Conservation (phyloP, 352 stramenopile genomes). For the Phytophthora podocarpi region DNA sequence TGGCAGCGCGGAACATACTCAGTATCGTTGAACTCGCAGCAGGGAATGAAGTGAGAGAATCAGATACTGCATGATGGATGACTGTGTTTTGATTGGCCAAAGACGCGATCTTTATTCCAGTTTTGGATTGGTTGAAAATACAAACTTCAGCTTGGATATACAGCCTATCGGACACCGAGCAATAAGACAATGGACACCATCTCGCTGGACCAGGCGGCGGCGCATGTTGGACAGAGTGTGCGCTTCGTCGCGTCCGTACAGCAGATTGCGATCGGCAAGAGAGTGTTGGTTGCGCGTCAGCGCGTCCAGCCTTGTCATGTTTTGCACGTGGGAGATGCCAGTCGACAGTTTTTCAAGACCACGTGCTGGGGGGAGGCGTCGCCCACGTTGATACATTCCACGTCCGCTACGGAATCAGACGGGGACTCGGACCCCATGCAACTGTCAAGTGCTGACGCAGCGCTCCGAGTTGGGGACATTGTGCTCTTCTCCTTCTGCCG, state of each 20-base stretch:
- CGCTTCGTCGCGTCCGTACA: slow-evolving; percentile 55
- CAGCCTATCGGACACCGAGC: background rate
- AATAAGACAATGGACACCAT: slow-evolving; percentile 21
- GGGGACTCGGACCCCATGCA: slow-evolving; percentile 35
- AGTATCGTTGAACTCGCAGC: background rate
- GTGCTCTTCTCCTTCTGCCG: slow-evolving; percentile 55
- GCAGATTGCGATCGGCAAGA: slow-evolving; percentile 45
- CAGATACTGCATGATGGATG: slow-evolving; percentile 11
- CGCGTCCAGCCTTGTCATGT: slow-evolving; percentile 49
- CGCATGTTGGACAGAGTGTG: slow-evolving; percentile 36
- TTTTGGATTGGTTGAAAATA: slow-evolving; percentile 16
- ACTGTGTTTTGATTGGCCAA: slow-evolving; percentile 20
- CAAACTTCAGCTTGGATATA: slow-evolving; percentile 24
- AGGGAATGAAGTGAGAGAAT: slow-evolving; percentile 36
- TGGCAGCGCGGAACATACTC: slow-evolving; percentile 22
- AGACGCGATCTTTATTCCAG: slow-evolving; percentile 18
- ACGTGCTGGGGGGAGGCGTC: slow-evolving; percentile 55
- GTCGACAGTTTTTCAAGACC: slow-evolving; percentile 56
- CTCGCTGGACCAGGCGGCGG: slow-evolving; percentile 21
- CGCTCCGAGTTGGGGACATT: slow-evolving; percentile 58
- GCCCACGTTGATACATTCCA: slow-evolving; percentile 36
- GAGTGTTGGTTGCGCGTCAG: slow-evolving; percentile 32
- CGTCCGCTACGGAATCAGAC: background rate
- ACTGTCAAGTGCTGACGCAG: slow-evolving; percentile 28
- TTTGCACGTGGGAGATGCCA: slow-evolving; percentile 52